Evolutionary conservation across 192 early-diverging fungal species (phyloP), one percentile per base, ranked within the genome.

Genomic region (Gigaspora rosea): DNA sequence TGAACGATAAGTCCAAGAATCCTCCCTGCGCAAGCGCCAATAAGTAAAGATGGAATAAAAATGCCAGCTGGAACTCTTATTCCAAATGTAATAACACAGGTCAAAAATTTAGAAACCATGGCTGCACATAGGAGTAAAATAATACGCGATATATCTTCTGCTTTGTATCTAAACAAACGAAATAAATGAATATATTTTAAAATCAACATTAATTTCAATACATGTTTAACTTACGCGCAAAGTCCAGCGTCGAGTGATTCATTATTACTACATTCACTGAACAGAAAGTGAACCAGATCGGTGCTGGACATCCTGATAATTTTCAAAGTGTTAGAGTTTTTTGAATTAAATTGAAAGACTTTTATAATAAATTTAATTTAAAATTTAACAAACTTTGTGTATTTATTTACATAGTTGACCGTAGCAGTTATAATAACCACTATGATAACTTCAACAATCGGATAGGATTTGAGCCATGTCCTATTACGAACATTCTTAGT

Each of bases 41-140:
- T 88, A 11, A 93, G 91, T 89, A 99, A 93, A 27, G 93, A 88
- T 0, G 98, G 98, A n/a, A 97, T 88, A 85, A 97, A 96, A 33
- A 96, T 90, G 41, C 96, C 96, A 54, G 93, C 94, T 15, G 96
- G 96, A 11, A n/a, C 20, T 68, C 66, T 68, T 68, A 68, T 49
- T 22, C 66, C 66, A 49, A 68, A 68, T 22, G 66, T 68, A 12
- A 68, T 68, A 15, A 68, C 12, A 48, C 66, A 68, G 46, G 66
- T 68, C n/a, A 68, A 3, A 16, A 68, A 68, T 68, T 68, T 68
- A 11, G 66, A 68, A 49, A 68, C 48, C 48, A 68, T 11, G 8
- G 66, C 66, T 4, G 48, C 16, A 12, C 15, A 22, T 27, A 68
- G 66, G 10, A 68, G 33, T 48, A 12, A 50, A 49, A 68, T 15